Evolutionary conservation across 805 yeast genomes (phyloP).

Genomic region (Lipomyces orientalis): DNA sequence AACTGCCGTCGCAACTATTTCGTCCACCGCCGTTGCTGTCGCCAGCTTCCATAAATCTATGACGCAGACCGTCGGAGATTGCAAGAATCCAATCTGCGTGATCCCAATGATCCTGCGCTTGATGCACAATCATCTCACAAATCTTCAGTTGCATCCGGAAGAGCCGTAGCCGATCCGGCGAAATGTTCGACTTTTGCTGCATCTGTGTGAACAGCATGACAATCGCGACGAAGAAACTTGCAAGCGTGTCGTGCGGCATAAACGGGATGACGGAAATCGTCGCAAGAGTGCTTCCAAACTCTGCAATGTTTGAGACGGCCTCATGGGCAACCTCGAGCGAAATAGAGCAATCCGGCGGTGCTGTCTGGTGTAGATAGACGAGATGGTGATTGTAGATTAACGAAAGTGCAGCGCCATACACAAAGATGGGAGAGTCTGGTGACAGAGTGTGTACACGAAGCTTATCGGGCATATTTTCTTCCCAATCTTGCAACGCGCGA

Average conservation of each 20-base stretch:
- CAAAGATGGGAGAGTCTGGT: neutral
- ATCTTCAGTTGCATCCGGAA: slow-evolving; percentile 23
- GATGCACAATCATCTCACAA: slow-evolving; percentile 30
- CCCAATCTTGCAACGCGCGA: neutral
- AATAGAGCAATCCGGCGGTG: slow-evolving; percentile 6
- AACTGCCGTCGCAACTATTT: no score
- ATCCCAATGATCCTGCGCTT: slow-evolving; percentile 36
- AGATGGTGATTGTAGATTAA: slow-evolving; percentile 30
- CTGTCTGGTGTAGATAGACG: slow-evolving; percentile 31
- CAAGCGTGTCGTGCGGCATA: slow-evolving; percentile 30
- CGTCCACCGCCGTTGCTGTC: no score
- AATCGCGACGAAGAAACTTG: slow-evolving; percentile 33
- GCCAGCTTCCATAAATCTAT: no score
- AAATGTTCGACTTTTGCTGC: neutral
- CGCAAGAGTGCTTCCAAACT: slow-evolving; percentile 23
- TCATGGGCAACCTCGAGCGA: slow-evolving; percentile 16
- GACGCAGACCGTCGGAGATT: slow-evolving; percentile 24
- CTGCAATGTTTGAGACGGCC: slow-evolving; percentile 26
- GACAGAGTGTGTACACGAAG: slow-evolving; percentile 5
- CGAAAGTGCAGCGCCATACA: slow-evolving; percentile 12
- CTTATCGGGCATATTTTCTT: slow-evolving; percentile 2
- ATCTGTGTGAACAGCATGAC: slow-evolving; percentile 31
- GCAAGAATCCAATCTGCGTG: slow-evolving; percentile 35
- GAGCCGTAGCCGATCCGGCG: neutral
- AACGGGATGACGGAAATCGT: slow-evolving; percentile 21